Base-by-base conservation (phyloP, 169 alveolate species). In the Plasmodium relictum region DNA sequence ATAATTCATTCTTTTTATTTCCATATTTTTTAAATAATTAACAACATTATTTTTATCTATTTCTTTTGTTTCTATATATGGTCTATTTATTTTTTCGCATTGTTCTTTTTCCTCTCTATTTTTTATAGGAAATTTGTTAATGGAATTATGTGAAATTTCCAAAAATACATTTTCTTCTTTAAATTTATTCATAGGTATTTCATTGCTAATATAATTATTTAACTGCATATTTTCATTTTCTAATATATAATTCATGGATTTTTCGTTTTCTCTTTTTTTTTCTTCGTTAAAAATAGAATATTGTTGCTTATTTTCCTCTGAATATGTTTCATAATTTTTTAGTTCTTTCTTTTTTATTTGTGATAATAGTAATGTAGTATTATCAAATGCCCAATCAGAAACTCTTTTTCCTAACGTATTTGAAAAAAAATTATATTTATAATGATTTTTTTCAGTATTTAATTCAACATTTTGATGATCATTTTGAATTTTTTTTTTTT, bases 1-100 rank as follows among this genome's bases (percentile, higher is more conserved):
- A 50, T 66, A 61, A 16, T 68, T 50, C 90, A 80, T 80, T 45
- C 90, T 52, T 42, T 69, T 80, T 50, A 80, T 66, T 45, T 80
- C 90, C 85, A 80, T 65, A 37, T 80, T 61, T 9, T 58, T 58
- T 61, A 80, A 72, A 61, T 62, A 42, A 3, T 26, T 65, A 14
- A 78, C 20, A 16, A 78, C 56, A 39, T 37, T 18, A 42, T 73
- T 26, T 39, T 26, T 73, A 22, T 37, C 45, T 16, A 20, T 18
- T 24, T 63, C 24, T 24, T 39, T 48, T 37, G 9, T 24, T 4
- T 16, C 42, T 10, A 7, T 14, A 24, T 20, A 0, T 22, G 20
- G 7, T 7, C 1, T 18, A 24, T 24, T 0, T 18, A 1, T 7
- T 22, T 22, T 22, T 8, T 61, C 41, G n/a, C 20, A 18, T 8